These are phyloP conservation scores for Cryptococcus neoformans DNA, from an alignment of 1,284 basidiomycete genomes.

Conservation along the genomic window DNA sequence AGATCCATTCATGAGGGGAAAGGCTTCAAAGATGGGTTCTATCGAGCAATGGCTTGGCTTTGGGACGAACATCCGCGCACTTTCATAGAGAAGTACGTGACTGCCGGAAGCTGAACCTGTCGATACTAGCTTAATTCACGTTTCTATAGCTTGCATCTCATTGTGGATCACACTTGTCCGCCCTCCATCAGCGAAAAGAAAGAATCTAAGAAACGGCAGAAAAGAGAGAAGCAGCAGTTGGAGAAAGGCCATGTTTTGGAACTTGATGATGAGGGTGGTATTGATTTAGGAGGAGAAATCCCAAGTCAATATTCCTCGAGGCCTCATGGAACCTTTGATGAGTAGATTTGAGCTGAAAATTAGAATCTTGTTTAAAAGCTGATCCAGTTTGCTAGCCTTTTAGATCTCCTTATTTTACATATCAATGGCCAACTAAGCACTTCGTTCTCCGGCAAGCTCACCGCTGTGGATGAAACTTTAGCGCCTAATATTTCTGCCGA, in stretches of 20 bases:
- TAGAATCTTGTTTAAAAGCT: neutral
- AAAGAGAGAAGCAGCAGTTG: neutral
- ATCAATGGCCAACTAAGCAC: slow-evolving; percentile 26
- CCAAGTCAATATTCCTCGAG: slow-evolving; percentile 22
- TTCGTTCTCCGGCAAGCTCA: slow-evolving; percentile 1
- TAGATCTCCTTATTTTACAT: slow-evolving; percentile 28
- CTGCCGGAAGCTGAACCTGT: neutral
- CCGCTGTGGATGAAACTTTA: slow-evolving; percentile 21
- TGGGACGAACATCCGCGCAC: slow-evolving; percentile 32
- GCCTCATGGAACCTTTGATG: slow-evolving; percentile 34
- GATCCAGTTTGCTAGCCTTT: slow-evolving; percentile 11
- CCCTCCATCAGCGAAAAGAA: slow-evolving; percentile 16
- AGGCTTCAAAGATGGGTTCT: slow-evolving; percentile 25
- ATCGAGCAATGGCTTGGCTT: slow-evolving; percentile 24
- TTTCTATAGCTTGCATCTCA: slow-evolving; percentile 20
- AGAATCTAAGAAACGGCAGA: slow-evolving; percentile 14
- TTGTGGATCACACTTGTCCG: slow-evolving; percentile 30
- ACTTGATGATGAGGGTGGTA: slow-evolving; percentile 22
- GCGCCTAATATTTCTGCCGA: slow-evolving; percentile 10
- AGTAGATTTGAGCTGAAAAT: slow-evolving; percentile 14
- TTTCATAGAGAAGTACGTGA: slow-evolving; percentile 27
- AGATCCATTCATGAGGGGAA: slow-evolving; percentile 41
- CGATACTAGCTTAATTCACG: neutral
- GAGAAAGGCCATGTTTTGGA: slow-evolving; percentile 12
- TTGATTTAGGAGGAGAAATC: slow-evolving; percentile 7